Evolutionary conservation across 345 rosid species (phyloP), one percentile per base, ranked within the genome.

Genomic region (Salix caprea): DNA sequence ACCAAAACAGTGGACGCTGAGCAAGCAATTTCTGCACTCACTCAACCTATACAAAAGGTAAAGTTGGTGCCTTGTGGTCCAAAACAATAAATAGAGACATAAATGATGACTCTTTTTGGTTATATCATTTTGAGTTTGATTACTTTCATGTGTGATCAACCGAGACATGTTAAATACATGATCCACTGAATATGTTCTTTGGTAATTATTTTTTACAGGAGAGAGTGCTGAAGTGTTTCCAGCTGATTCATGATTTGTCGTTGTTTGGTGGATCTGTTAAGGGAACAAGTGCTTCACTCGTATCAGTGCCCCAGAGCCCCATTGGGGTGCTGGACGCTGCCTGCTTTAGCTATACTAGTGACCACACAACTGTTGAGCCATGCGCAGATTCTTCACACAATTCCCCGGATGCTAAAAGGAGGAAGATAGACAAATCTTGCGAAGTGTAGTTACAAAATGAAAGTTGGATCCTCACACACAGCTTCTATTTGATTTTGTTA

Each of bases 271-370:
- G 60, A 69, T 69, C 72, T 40, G 16, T 54, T 11, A 82, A 77
- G 79, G 78, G 70, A 40, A 79, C 72, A 14, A 69, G 60, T 77
- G 73, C 44, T 40, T 76, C 86, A 34, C 76, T 58, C 72, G 71
- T 77, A 40, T 80, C 85, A 11, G 80, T 86, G 79, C 96, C 93
- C 1, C 90, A 80, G 16, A 90, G 91, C 79, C 96, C 96, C 50
- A 86, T 81, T 26, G 93, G 93, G 74, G 93, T 91, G 64, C 76
- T 91, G 75, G 96, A 90, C 69, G 93, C 86, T 1, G 89, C 90
- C 73, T 88, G 96, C 85, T 78, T 91, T 87, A 91, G 93, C 89
- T 87, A 85, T 69, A 90, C 78, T 80, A 87, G 86, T 71, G 86
- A 88, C 70, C 88, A 86, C 67, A 75, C 84, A 6, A 34, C 87